Conservation (phyloP, 225 moss, liverwort and hornwort genomes). For the Straminergon stramineum region DNA sequence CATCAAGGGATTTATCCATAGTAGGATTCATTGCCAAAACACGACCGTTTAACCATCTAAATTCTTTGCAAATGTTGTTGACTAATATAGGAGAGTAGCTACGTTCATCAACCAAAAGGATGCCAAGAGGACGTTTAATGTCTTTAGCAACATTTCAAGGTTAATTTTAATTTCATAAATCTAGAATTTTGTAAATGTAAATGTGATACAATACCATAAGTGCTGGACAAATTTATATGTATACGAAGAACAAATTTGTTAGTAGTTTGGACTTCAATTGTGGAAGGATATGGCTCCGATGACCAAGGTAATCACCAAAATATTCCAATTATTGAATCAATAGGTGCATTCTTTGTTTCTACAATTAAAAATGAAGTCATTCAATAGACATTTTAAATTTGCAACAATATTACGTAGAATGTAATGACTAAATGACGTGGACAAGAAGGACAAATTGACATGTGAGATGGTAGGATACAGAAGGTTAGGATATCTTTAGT, state of each 20-base stretch:
- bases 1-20: too few relatives aligned
- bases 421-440: too few relatives aligned
- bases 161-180: not conserved
- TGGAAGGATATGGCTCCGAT: not conserved
- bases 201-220: not conserved
- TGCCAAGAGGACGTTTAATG: not conserved
- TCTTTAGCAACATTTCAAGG: not conserved
- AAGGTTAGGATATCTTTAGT: not conserved
- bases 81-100: too few relatives aligned
- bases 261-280: not conserved
- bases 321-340: not conserved
- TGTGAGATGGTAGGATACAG: not conserved
- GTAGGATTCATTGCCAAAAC: too few relatives aligned
- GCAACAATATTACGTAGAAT: not conserved
- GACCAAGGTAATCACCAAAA: not conserved
- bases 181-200: not conserved
- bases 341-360: not conserved
- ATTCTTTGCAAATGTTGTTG: too few relatives aligned
- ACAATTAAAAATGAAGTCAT: not conserved
- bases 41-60: too few relatives aligned
- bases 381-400: rapidly evolving
- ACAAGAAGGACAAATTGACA: not conserved
- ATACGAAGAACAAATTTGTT: not conserved
- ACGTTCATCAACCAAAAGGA: too few relatives aligned
- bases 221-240: too few relatives aligned